Base-by-base conservation (phyloP, 352 stramenopile genomes). In the Globisporangium camurandrum region DNA sequence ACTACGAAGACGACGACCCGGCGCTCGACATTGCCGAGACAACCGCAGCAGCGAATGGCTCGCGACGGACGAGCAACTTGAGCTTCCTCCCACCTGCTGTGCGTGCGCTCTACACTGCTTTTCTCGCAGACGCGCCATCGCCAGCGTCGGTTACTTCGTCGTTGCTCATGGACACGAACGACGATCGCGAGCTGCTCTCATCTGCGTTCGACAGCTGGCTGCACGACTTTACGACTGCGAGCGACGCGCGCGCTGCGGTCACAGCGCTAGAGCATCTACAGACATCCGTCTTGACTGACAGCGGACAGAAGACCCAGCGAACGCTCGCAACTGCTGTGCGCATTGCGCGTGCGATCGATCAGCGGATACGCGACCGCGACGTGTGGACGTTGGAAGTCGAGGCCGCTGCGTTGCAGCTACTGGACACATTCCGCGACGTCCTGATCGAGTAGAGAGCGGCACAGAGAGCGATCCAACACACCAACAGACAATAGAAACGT, bases 171-270 rank as follows among this genome's bases (percentile, higher is more conserved):
- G n/a, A n/a, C n/a, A n/a, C n/a, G n/a, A n/a, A n/a, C n/a, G n/a
- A n/a, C n/a, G n/a, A n/a, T n/a, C n/a, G 61, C 28, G 48, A 71
- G 36, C 59, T 45, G 10, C 51, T 75, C 33, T 55, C 49, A n/a
- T n/a, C n/a, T n/a, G n/a, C n/a, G 7, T 72, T 87, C 26, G 58
- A 69, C 12, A 66, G 75, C 23, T 64, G 78, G n/a, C 44, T 80
- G 28, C 52, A 60, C 34, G 65, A 80, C 43, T 57, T 87, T 10
- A 59, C 75, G 47, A 67, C 49, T 1, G 73, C 64, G 23, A 58
- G 39, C 0, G 66, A 87, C 30, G 48, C 49, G 0, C 27, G 49
- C 14, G 59, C 62, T 1, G 57, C 49, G n/a, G n/a, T n/a, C n/a
- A n/a, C n/a, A n/a, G n/a, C n/a, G n/a, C n/a, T n/a, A n/a, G n/a